Percentiles rank a stretch among this genome's conserved stretches.
Conservation (phyloP, 768 basidiomycete genomes). For the Tephrocybe sp. region DNA sequence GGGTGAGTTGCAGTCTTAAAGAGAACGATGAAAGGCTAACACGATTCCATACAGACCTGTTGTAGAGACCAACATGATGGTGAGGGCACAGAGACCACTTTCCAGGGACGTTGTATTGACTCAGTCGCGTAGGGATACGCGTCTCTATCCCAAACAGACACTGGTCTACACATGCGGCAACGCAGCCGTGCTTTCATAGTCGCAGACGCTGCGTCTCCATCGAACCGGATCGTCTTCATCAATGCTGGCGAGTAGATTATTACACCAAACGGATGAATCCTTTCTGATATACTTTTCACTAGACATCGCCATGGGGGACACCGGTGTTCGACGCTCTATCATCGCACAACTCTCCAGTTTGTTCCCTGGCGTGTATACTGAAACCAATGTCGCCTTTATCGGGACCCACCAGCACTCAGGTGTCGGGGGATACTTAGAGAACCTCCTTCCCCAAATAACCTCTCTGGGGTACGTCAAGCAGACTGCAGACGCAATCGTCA, state of each 20-base stretch:
- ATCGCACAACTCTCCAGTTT: conserved; percentile 53
- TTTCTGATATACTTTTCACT: too few species aligned
- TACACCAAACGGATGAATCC: too few species aligned
- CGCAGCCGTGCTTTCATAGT: conserved; percentile 77
- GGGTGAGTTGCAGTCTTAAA: conserved; percentile 41
- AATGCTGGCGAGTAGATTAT: conserved; percentile 54
- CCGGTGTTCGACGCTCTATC: conserved; percentile 70
- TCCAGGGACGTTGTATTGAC: not conserved
- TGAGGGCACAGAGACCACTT: conserved; percentile 20
- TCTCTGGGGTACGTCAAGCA: conserved; percentile 72
- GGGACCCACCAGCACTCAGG: conserved; percentile 78
- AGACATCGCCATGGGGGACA: conserved; percentile 86
- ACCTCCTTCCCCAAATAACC: conserved; percentile 76
- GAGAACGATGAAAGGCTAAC: not conserved
- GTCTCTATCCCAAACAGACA: conserved; percentile 60
- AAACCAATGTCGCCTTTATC: conserved; percentile 73
- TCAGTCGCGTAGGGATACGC: conserved; percentile 60
- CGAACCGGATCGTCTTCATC: conserved; percentile 70
- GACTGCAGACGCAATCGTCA: conserved; percentile 70
- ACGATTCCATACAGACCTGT: conserved; percentile 49
- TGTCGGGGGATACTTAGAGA: conserved; percentile 78
- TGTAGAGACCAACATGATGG: conserved; percentile 86
- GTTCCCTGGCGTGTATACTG: conserved; percentile 64
- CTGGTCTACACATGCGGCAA: conserved; percentile 78
- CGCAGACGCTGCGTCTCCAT: conserved; percentile 54